Evolutionary conservation across 106 monocot genomes (phyloP), one percentile per base, ranked within the genome.

Genomic region (Hemerocallis citrina): DNA sequence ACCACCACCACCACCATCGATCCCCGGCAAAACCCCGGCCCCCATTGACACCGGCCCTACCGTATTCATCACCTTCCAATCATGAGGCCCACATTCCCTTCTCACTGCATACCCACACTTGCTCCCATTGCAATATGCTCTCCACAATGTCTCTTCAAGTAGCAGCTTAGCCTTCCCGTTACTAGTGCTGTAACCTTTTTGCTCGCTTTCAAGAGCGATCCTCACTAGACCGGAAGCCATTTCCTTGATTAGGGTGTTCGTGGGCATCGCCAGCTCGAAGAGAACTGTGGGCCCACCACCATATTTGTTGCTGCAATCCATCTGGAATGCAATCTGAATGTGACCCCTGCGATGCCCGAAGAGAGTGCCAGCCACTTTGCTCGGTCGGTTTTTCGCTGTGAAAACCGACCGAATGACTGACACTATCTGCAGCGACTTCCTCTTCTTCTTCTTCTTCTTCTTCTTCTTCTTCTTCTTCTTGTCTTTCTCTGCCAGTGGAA

Each of bases 21-120:
- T 71, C 3, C 38, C 67, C 19, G 85, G 86, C 34, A 86, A 55
- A 40, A 87, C 86, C 0, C 86, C 86, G 15, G 86, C 86, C 24
- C 86, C 86, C 82, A 82, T 82, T 42, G 86, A 82, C 58, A 85
- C 85, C 52, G 81, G 77, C 78, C 79, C 86, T 8, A 87, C 72
- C 50, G 82, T 72, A 8, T 57, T 50, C 33, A 87, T 43, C 34
- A 82, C 86, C 37, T 48, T 55, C 75, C 30, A 73, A 48, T 87
- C 86, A 1, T 48, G 64, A 0, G 59, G 34, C 15, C 70, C 66
- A 17, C 58, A 65, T 20, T 83, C 78, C 22, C 67, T 40, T 24
- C 74, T 60, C 19, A 78, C 60, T 22, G 78, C 83, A 27, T 62
- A 83, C 17, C 83, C 83, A 51, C 78, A 78, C 74, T 78, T 78